Percentiles rank a stretch among this genome's conserved stretches.
Evolutionary conservation across 1,139 yeast genomes (phyloP).

Genomic region (Pneumocystis sp.): DNA sequence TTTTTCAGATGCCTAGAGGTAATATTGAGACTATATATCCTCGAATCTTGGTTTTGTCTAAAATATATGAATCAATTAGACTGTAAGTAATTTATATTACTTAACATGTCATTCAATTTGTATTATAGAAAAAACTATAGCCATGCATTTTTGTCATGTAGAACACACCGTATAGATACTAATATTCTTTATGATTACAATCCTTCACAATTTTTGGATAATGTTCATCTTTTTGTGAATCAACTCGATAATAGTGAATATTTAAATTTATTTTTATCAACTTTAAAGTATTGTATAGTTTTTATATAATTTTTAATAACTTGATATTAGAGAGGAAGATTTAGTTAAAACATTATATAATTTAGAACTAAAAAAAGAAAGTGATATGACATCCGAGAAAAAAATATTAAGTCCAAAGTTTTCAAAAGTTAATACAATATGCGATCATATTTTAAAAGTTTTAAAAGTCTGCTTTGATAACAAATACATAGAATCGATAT

Average conservation of each 20-base stretch:
- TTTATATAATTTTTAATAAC: not conserved
- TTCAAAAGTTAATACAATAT: conserved; percentile 59
- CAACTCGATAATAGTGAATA: conserved; percentile 62
- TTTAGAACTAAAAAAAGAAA: conserved; percentile 37
- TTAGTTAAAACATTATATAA: conserved; percentile 69
- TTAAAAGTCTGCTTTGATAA: conserved; percentile 37
- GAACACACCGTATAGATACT: conserved; percentile 81
- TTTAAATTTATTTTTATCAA: conserved; percentile 73
- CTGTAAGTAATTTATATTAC: not conserved
- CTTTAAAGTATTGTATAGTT: conserved; percentile 33
- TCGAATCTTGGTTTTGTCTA: conserved; percentile 75
- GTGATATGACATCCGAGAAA: not conserved
- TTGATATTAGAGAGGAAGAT: conserved; percentile 45
- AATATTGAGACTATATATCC: conserved; percentile 90
- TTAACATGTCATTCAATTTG: not conserved
- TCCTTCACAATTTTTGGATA: conserved; percentile 49
- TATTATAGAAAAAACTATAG: conserved; percentile 34
- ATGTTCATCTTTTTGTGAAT: conserved; percentile 52
- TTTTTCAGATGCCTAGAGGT: conserved; percentile 90
- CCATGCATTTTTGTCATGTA: conserved; percentile 65
- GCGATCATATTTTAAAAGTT: conserved; percentile 51
- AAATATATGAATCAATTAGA: conserved; percentile 57
- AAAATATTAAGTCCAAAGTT: not conserved
- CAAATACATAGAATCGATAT: conserved; percentile 56
- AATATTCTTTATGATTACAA: conserved; percentile 81